Conservation (phyloP, 2,329 filamentous ascomycete species). For the Intubia oerlemansii region DNA sequence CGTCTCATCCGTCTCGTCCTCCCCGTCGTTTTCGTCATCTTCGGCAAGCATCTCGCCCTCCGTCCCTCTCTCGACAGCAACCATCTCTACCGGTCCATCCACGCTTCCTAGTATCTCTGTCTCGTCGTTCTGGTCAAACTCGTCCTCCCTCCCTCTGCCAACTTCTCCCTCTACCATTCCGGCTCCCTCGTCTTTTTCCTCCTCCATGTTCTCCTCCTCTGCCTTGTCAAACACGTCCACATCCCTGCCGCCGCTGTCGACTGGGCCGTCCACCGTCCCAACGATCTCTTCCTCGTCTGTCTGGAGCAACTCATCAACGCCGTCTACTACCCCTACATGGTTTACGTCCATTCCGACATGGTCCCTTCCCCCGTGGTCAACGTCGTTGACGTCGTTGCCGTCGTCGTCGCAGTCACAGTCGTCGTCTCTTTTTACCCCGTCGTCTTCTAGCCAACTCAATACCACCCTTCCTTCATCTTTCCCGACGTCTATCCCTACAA, state of each 20-base stretch:
- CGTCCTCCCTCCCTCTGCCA: background rate
- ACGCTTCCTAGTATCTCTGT: background rate
- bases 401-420: background rate
- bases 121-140: background rate
- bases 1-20: background rate
- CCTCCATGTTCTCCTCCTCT: too few species aligned
- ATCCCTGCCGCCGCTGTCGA: background rate
- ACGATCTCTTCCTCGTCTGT: background rate
- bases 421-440: too few species aligned
- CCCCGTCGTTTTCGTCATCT: background rate
- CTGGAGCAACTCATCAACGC: background rate
- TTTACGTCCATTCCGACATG: background rate
- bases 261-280: background rate
- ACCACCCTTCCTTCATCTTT: background rate
- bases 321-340: background rate
- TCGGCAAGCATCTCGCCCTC: background rate
- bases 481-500: background rate
- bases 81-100: background rate
- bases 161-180: background rate
- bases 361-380: background rate
- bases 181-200: too few species aligned
- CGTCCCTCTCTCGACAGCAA: background rate
- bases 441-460: too few species aligned
- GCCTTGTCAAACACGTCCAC: too few species aligned
- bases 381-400: background rate